Evolutionary conservation across 306 rosid species (phyloP), one percentile per base, ranked within the genome.

Genomic region (Acacia acuminata): DNA sequence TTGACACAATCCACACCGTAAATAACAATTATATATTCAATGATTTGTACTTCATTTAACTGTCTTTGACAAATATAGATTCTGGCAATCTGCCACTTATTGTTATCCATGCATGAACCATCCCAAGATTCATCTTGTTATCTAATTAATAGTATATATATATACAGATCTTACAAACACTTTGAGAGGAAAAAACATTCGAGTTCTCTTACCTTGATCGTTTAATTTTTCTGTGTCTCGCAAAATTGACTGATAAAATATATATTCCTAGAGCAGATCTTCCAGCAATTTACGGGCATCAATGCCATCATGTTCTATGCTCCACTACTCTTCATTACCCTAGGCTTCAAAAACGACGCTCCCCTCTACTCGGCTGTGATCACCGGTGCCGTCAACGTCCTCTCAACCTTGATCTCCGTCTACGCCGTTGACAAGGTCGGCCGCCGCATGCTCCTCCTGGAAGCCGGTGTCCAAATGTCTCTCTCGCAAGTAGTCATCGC

Each of bases 281-380:
- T 96, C 90, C 99, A 96, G 75, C 98, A 93, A 88, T 80, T 80
- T 58, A 96, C 99, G 0, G 99, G 99, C 51, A 96, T 96, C 86
- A 96, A 96, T 27, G 98, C 96, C 0, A 96, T 96, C 76, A 93
- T 93, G 99, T 92, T 96, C 74, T 96, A 94, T 11, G 97, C 98
- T 0, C 99, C 99, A 0, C 94, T 93, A 1, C 69, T 96, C 12
- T 93, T 96, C 83, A 51, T 9, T 85, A 96, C 97, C 0, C 2
- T 96, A 15, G 98, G 99, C 55, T 96, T 96, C 71, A 84, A 84
- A n/a, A 77, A 1, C 4, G 98, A 93, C 20, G 99, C 99, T 42
- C 78, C 96, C 3, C 94, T 96, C 1, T 96, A 96, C 88, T 96
- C 97, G 0, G 77, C 98, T 6, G 98, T 91, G 30, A 96, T 96